These are phyloP conservation scores for Kodamaea nitidulidarum DNA, from an alignment of 805 yeast genomes.

Conservation along the genomic window DNA sequence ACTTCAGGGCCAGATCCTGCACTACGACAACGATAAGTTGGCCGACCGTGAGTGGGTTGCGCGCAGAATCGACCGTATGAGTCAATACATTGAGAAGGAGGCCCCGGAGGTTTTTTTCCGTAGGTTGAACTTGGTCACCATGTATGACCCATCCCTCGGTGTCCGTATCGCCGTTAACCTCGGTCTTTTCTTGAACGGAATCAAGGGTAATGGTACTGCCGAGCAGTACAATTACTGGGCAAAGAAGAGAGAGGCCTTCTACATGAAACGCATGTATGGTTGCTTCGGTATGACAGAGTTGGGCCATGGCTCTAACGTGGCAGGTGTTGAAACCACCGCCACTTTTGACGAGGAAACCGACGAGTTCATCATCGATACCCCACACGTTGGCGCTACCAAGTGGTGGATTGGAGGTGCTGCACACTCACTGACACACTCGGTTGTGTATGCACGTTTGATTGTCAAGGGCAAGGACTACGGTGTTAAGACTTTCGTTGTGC, in stretches of 20 bases:
- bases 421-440: constrained; percentile 42
- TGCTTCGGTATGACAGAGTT: constrained; percentile 93
- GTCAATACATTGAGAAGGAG: constrained; percentile 34
- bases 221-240: constrained; percentile 39
- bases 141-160: constrained; percentile 36
- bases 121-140: constrained; percentile 34
- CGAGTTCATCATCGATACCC: constrained; percentile 43
- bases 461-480: constrained; percentile 45
- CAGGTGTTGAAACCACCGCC: constrained; percentile 81
- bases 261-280: constrained; percentile 51
- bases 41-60: constrained; percentile 33
- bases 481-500: constrained; percentile 44
- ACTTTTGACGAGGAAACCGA: constrained; percentile 38
- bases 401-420: constrained; percentile 53
- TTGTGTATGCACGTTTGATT: constrained; percentile 40
- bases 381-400: constrained; percentile 47
- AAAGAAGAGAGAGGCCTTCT: constrained; percentile 28
- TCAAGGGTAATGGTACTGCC: constrained; percentile 39
- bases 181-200: constrained; percentile 37
- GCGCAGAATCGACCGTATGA: constrained; percentile 31
- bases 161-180: constrained; percentile 37
- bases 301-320: constrained; percentile 84
- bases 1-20: constrained; percentile 24
- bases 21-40: constrained; percentile 30
- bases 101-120: constrained; percentile 28